Percentiles rank a stretch among this genome's conserved stretches.
Evolutionary conservation across 2,329 filamentous ascomycete species (phyloP).

Genomic region (Neoarthrinium moseri): DNA sequence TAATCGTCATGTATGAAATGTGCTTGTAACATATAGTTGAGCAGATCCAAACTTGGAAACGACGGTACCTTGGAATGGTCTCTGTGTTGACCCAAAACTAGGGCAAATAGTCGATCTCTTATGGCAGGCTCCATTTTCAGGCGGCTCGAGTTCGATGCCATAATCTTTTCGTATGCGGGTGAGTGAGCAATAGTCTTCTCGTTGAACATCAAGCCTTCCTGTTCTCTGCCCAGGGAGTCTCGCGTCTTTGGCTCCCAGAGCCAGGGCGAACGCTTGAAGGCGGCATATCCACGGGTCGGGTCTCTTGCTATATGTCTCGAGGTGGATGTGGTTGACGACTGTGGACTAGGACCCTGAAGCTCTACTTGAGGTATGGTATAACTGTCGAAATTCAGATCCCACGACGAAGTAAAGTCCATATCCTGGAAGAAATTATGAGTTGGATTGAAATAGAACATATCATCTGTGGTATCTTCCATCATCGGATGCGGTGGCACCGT

Average conservation of each 20-base stretch:
- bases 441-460: constrained; percentile 25
- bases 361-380: constrained; percentile 27
- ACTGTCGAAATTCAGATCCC: constrained; percentile 30
- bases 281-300: constrained; percentile 26
- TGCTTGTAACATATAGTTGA: constrained; percentile 25
- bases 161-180: constrained; percentile 16
- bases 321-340: constrained; percentile 20
- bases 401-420: constrained; percentile 28
- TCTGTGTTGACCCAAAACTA: constrained; percentile 22
- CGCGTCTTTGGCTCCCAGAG: constrained; percentile 30
- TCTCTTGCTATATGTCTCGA: constrained; percentile 20
- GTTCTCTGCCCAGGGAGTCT: constrained; percentile 23
- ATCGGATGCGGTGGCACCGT: background rate
- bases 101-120: constrained; percentile 25
- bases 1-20: constrained; percentile 26
- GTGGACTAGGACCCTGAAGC: constrained; percentile 23
- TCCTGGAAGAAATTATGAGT: constrained; percentile 27
- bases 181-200: constrained; percentile 19
- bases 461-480: constrained; percentile 6
- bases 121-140: constrained; percentile 18
- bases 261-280: constrained; percentile 32
- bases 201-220: constrained; percentile 20
- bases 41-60: constrained; percentile 25
- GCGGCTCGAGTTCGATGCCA: constrained; percentile 11
- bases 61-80: constrained; percentile 18